phyloP scores from a whole-genome alignment of 2,329 filamentous ascomycete genomes.

The Penicillium sp. region DNA sequence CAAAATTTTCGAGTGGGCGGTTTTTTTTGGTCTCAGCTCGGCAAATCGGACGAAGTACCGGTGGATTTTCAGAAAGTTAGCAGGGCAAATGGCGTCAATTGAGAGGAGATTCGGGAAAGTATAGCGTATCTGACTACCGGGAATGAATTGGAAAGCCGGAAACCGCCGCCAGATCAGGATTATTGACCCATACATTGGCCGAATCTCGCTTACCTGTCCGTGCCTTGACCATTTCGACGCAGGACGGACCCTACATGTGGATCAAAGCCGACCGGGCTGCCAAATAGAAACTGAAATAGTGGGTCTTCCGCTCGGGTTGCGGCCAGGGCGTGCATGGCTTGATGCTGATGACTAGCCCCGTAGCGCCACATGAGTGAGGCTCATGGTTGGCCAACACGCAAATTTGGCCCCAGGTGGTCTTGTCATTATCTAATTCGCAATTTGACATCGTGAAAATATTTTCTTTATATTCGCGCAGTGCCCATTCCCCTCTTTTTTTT shows the following conservation, averaged over 20 bases:
- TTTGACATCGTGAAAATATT: slow-evolving; percentile 2
- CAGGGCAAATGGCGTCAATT: too few species aligned
- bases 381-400: slow-evolving; percentile 7
- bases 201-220: background rate
- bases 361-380: slow-evolving; percentile 1
- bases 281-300: background rate
- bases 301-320: background rate
- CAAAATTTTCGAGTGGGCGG: too few species aligned
- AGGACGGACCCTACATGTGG: background rate
- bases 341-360: background rate
- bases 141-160: background rate
- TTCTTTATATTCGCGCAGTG: background rate
- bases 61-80: background rate
- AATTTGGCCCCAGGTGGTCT: background rate
- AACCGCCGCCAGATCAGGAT: background rate
- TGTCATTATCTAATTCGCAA: slow-evolving; percentile 1
- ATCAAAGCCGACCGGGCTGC: background rate
- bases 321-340: background rate
- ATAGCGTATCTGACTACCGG: background rate
- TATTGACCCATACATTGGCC: background rate
- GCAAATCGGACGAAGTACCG: background rate
- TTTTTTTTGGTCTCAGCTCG: too few species aligned
- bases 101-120: background rate
- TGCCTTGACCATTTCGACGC: background rate
- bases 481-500: background rate